Percentiles rank a stretch among this genome's conserved stretches.
Evolutionary conservation across 306 rosid genomes (phyloP).

Genomic region (Castanea mollissima): DNA sequence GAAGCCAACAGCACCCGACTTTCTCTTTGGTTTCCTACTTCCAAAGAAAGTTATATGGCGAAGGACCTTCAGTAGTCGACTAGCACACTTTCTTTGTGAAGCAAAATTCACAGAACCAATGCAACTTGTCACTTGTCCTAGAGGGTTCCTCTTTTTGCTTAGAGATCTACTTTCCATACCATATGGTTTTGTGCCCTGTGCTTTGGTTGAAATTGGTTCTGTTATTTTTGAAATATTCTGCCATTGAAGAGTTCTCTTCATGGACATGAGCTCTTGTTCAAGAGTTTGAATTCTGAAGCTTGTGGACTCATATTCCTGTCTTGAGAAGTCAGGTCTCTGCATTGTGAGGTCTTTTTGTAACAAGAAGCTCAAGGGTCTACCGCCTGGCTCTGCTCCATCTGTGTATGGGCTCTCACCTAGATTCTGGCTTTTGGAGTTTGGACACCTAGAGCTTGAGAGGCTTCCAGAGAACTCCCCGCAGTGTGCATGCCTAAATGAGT

Average conservation of each 20-base stretch:
- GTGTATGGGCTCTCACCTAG: conserved; percentile 56
- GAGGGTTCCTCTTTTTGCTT: conserved; percentile 51
- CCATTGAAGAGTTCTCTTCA: conserved; percentile 67
- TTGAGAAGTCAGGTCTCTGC: conserved; percentile 51
- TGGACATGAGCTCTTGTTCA: conserved; percentile 66
- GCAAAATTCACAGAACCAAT: conserved; percentile 67
- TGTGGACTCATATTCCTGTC: conserved; percentile 71
- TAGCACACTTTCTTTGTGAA: conserved; percentile 63
- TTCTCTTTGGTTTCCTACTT: conserved; percentile 51
- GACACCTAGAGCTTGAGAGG: conserved; percentile 59
- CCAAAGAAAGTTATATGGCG: conserved; percentile 61
- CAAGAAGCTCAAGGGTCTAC: conserved; percentile 61
- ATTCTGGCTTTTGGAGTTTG: conserved; percentile 56
- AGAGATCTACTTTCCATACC: conserved; percentile 50
- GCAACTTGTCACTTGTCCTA: conserved; percentile 67
- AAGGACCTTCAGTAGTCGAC: conserved; percentile 52
- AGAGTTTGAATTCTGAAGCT: conserved; percentile 83
- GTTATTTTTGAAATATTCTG: conserved; percentile 47
- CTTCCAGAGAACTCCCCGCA: conserved; percentile 68
- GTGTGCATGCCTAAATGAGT: conserved; percentile 62
- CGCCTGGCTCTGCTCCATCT: conserved; percentile 47
- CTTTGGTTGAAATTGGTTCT: conserved; percentile 34
- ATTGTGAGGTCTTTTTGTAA: conserved; percentile 45
- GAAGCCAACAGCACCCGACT: conserved; percentile 34
- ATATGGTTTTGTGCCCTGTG: conserved; percentile 35